Evolutionary conservation across 345 rosid species (phyloP).

Genomic region (Abelmoschus esculentus): DNA sequence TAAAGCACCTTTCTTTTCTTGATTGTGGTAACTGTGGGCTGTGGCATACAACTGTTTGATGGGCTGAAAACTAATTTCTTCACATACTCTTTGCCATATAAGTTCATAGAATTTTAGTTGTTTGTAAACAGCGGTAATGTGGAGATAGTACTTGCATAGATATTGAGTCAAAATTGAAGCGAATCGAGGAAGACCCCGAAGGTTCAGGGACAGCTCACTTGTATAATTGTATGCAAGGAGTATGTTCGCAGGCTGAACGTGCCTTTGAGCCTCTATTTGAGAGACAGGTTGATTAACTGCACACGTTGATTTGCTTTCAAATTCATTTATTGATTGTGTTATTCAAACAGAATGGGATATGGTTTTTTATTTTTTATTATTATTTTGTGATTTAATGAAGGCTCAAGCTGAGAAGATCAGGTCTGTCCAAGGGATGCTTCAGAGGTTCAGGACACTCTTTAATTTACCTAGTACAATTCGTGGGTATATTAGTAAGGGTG

Average conservation of each 20-base stretch:
- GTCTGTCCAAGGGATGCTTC: no score
- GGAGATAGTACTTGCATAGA: slow-evolving; percentile 37
- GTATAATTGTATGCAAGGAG: slow-evolving; percentile 74
- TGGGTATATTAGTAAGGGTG: no score
- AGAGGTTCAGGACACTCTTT: no score
- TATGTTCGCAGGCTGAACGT: slow-evolving; percentile 63
- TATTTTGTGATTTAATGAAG: slow-evolving; percentile 17
- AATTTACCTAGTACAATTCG: no score
- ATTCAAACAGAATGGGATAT: not conserved
- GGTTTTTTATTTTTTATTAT: not conserved
- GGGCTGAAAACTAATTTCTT: slow-evolving; percentile 11
- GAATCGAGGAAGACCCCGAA: slow-evolving; percentile 96
- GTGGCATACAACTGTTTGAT: not conserved
- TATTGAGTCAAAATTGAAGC: slow-evolving; percentile 85
- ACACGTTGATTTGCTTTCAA: slow-evolving; percentile 1
- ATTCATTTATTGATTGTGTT: not conserved
- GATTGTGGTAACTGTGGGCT: slow-evolving; percentile 6
- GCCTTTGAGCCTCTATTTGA: slow-evolving; percentile 95
- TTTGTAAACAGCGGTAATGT: slow-evolving; percentile 13
- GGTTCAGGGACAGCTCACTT: slow-evolving; percentile 93
- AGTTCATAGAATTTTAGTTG: not conserved
- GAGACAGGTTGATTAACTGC: slow-evolving; percentile 54
- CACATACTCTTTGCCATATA: not conserved
- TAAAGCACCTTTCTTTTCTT: slow-evolving; percentile 19
- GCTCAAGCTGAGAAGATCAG: slow-evolving; percentile 66